A percentile compares a stretch with the other conserved stretches of the same genome.
Evolutionary conservation across 2,329 filamentous ascomycete genomes (phyloP).

Genomic region (Paecilomyces sp.): DNA sequence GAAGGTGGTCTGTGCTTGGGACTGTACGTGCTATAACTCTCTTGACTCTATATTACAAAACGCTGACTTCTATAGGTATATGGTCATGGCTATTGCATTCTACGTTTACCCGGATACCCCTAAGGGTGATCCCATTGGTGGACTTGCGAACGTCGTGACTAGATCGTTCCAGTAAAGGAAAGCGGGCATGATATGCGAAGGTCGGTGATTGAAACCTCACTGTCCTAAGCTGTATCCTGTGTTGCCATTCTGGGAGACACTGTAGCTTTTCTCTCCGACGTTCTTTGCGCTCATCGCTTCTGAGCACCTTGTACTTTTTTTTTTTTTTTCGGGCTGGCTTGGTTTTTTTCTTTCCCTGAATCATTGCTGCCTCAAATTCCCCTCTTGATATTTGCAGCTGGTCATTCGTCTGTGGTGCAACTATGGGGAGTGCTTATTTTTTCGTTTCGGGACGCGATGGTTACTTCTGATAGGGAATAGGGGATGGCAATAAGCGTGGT

Average conservation of each 20-base stretch:
- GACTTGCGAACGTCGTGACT: constrained; percentile 2
- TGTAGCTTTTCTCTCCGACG: background rate
- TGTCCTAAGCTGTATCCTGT: background rate
- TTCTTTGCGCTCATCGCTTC: background rate
- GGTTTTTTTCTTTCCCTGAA: background rate
- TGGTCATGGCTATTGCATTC: constrained; percentile 42
- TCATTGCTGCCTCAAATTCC: background rate
- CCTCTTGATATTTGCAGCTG: background rate
- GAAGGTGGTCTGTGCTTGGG: constrained; percentile 67
- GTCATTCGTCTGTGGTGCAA: background rate
- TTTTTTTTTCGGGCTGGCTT: background rate
- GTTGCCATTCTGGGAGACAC: background rate
- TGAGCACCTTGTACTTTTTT: background rate
- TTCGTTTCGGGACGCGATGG: background rate
- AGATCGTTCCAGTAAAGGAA: background rate
- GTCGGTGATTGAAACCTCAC: background rate
- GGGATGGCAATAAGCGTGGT: background rate
- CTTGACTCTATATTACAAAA: background rate
- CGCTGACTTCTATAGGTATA: constrained; percentile 22
- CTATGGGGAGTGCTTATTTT: background rate
- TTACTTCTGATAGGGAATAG: background rate
- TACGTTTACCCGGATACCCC: constrained; percentile 42
- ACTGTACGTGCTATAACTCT: constrained; percentile 34
- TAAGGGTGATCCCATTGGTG: constrained; percentile 7
- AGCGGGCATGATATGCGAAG: background rate